phyloP scores from a whole-genome alignment of 306 rosid species.

The Prunus armeniaca region DNA sequence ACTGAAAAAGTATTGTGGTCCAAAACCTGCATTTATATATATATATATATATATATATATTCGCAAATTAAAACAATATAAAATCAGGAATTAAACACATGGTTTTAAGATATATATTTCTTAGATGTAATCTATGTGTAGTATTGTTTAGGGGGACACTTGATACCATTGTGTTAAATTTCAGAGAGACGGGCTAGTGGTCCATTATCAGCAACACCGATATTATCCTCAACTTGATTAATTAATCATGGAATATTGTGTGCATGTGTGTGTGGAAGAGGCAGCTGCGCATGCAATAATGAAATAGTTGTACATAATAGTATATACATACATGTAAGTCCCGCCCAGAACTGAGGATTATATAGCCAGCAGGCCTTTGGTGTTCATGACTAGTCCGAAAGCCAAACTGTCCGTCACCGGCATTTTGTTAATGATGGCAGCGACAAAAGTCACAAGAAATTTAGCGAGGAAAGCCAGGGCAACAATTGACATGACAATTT shows the following conservation, averaged over 20 bases:
- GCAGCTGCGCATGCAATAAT: too few relatives aligned
- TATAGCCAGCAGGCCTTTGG: conserved; percentile 28
- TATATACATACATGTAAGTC: conserved; percentile 11
- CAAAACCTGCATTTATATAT: conserved; percentile 2
- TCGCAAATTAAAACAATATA: too few relatives aligned
- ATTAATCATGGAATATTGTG: too few relatives aligned
- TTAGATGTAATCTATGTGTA: background rate
- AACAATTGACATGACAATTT: background rate
- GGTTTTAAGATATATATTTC: too few relatives aligned
- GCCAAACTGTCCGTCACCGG: conserved; percentile 15
- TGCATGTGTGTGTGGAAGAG: too few relatives aligned
- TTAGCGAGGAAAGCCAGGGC: conserved; percentile 4
- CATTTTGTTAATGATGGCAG: conserved; percentile 19
- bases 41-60: background rate
- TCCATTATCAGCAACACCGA: too few relatives aligned
- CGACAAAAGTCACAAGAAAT: conserved; percentile 13
- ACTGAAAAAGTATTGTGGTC: conserved; percentile 9
- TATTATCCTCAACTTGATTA: too few relatives aligned
- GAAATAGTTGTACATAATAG: too few relatives aligned
- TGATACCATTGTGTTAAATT: too few relatives aligned
- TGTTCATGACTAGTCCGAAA: conserved; percentile 36
- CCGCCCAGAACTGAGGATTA: conserved; percentile 20
- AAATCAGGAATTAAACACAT: too few relatives aligned
- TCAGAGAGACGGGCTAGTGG: too few relatives aligned
- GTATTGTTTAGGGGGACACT: too few relatives aligned